phyloP scores from a whole-genome alignment of 306 rosid genomes.

The Inga oerstediana region DNA sequence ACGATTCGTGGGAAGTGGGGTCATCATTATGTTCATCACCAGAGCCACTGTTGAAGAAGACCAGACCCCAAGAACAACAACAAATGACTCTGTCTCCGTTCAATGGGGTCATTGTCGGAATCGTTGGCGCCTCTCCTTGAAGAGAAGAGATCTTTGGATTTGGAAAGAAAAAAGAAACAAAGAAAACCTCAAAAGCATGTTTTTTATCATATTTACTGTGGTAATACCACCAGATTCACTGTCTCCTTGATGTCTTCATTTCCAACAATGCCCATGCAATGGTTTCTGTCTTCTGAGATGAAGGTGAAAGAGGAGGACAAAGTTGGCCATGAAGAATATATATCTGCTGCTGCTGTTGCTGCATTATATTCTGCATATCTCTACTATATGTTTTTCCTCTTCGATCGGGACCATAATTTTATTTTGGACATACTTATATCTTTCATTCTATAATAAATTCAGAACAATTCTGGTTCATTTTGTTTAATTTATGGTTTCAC shows the following conservation, averaged over 20 bases:
- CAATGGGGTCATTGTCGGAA: conserved; percentile 59
- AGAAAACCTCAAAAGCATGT: background rate
- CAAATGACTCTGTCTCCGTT: conserved; percentile 55
- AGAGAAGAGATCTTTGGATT: background rate
- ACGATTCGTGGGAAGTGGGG: conserved; percentile 80
- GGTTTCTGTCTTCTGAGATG: background rate
- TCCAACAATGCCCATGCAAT: conserved; percentile 1
- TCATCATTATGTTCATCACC: conserved; percentile 54
- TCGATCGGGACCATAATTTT: conserved; percentile 51
- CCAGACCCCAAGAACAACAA: conserved; percentile 61
- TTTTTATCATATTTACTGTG: conserved; percentile 8
- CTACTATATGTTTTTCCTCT: conserved; percentile 39
- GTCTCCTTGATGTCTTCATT: background rate
- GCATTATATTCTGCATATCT: conserved; percentile 1
- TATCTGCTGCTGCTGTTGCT: background rate
- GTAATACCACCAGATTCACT: conserved; percentile 5
- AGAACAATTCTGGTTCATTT: conserved; percentile 48
- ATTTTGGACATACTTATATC: conserved; percentile 63
- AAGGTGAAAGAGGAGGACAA: conserved; percentile 54
- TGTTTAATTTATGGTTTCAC: conserved; percentile 1
- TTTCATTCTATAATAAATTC: conserved; percentile 60
- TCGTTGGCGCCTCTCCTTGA: conserved; percentile 60
- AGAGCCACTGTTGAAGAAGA: conserved; percentile 68
- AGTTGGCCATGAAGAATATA: conserved; percentile 53
- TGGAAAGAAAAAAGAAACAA: too few relatives aligned